Conservation (phyloP, 495 filamentous ascomycete genomes). For the Penicillium macrosclerotiorum region DNA sequence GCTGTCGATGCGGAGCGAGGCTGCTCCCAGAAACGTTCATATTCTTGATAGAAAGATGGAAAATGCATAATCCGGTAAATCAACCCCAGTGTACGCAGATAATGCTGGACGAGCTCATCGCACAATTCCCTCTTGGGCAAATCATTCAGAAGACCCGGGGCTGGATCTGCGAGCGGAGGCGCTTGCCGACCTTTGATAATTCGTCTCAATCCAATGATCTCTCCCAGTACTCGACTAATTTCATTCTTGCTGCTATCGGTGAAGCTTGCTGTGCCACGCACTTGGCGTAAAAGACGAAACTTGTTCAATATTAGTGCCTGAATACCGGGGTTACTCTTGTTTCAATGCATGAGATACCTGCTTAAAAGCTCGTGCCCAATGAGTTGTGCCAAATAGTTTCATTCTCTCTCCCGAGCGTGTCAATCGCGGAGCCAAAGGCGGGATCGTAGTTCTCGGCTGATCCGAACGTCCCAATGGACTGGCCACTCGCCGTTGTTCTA, state of each 20-base stretch:
- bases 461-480: not conserved
- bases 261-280: conserved; percentile 10
- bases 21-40: conserved; percentile 42
- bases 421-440: conserved; percentile 15
- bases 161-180: conserved; percentile 13
- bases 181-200: conserved; percentile 19
- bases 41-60: conserved; percentile 52
- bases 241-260: conserved; percentile 12
- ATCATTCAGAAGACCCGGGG: conserved; percentile 12
- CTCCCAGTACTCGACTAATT: conserved; percentile 28
- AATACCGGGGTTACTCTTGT: no score
- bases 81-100: conserved; percentile 40
- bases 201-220: conserved; percentile 19
- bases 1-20: conserved; percentile 25
- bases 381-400: conserved; percentile 41
- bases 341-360: conserved; percentile 29
- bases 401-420: conserved; percentile 25
- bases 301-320: not conserved
- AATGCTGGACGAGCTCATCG: conserved; percentile 28
- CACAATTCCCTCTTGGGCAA: conserved; percentile 16
- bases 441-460: conserved; percentile 11
- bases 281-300: conserved; percentile 16
- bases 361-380: conserved; percentile 36
- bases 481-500: not conserved
- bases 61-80: conserved; percentile 56